Evolutionary conservation across 371 early-diverging fungal genomes (phyloP).

Genomic region (Quaeritorhiza haematococci): DNA sequence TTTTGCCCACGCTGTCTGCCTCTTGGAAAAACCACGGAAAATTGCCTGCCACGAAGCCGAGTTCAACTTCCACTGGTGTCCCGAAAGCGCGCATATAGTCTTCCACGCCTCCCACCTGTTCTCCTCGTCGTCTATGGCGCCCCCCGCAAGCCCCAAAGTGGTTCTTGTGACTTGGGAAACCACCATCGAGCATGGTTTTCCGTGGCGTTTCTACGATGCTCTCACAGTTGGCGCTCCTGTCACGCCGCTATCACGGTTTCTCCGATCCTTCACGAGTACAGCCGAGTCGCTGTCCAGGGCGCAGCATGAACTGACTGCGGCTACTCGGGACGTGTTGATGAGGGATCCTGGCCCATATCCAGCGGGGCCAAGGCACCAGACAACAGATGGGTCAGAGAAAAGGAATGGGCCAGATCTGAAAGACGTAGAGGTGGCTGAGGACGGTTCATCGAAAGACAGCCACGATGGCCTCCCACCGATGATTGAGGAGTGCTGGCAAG

Average conservation of each 20-base stretch:
- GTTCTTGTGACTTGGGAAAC: constrained; percentile 35
- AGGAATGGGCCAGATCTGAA: no score
- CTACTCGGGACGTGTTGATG: no score
- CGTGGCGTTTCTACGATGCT: constrained; percentile 29
- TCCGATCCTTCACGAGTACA: constrained; percentile 7
- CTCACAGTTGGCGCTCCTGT: constrained; percentile 12
- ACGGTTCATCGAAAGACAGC: no score
- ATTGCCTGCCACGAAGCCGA: constrained; percentile 11
- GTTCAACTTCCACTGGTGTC: constrained; percentile 37
- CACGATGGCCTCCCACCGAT: no score
- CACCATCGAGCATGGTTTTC: constrained; percentile 33
- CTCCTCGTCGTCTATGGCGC: constrained; percentile 1
- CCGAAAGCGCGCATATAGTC: constrained; percentile 40
- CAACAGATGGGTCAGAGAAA: no score
- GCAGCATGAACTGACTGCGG: constrained; percentile 16
- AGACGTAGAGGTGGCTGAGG: no score
- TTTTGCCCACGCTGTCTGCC: no score
- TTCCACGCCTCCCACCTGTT: constrained; percentile 20
- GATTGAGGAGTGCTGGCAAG: no score
- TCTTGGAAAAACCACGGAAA: no score
- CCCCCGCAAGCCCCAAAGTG: constrained; percentile 9
- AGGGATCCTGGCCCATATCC: no score
- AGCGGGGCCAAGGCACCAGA: no score
- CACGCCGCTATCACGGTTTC: constrained; percentile 2
- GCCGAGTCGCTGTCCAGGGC: constrained; percentile 18